Conservation (phyloP, 2,329 filamentous ascomycete genomes). For the Fusarium hostae region DNA sequence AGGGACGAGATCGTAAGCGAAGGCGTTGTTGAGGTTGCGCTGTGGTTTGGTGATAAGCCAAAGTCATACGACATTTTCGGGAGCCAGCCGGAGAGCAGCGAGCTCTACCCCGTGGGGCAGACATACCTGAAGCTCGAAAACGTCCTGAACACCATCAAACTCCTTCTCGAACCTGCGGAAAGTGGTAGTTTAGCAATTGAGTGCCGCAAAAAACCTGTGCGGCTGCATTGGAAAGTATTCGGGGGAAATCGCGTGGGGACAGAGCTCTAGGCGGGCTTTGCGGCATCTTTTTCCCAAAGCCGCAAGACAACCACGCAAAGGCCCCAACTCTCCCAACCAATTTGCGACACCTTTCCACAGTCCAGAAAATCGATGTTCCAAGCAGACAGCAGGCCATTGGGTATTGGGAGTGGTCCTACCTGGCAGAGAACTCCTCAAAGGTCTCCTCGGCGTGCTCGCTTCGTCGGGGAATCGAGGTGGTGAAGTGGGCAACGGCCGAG, state of each 20-base stretch:
- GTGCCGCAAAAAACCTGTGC: conserved; percentile 25
- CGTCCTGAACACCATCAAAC: conserved; percentile 96
- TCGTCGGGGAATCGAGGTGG: conserved; percentile 68
- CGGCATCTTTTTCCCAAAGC: conserved; percentile 42
- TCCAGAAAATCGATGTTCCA: not conserved
- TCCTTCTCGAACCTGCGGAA: conserved; percentile 94
- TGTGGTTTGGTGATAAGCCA: conserved; percentile 49
- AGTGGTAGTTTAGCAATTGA: conserved; percentile 46
- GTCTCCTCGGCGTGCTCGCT: conserved; percentile 88
- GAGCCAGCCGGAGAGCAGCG: conserved; percentile 34
- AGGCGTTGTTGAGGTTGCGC: conserved; percentile 99
- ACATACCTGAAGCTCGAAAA: conserved; percentile 97
- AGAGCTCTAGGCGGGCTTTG: conserved; percentile 39
- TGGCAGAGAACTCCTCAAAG: conserved; percentile 98
- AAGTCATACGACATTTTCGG: conserved; percentile 48
- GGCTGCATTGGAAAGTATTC: conserved; percentile 43
- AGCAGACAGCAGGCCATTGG: conserved; percentile 31
- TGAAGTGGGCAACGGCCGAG: conserved; percentile 69
- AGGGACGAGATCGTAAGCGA: conserved; percentile 99
- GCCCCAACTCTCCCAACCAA: not conserved
- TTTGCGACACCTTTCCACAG: conserved; percentile 3
- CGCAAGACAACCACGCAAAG: conserved; percentile 19
- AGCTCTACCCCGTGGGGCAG: conserved; percentile 37
- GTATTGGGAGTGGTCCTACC: conserved; percentile 68
- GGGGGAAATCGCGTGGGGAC: conserved; percentile 44